Base-by-base conservation (phyloP, 2,329 filamentous ascomycete species). In the Pseudopithomyces maydicus region DNA sequence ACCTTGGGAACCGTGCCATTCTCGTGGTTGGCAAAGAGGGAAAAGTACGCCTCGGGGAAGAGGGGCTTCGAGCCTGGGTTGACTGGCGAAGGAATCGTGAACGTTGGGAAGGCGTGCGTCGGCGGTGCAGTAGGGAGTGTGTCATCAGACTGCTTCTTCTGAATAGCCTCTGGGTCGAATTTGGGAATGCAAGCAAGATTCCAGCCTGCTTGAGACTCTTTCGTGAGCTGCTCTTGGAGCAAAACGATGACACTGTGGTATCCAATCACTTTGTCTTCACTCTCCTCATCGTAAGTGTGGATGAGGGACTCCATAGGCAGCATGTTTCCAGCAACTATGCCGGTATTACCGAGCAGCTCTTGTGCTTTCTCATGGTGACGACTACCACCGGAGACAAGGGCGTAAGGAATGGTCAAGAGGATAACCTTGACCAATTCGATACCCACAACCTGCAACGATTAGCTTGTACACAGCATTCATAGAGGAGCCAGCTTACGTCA, bases 351-450 rank as follows among this genome's bases (percentile, higher is more conserved):
- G 73, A 99, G 87, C 52, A 98, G 81, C 45, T 90, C 88, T 1
- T 84, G 83, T 2, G 92, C 92, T 63, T 90, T 83, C 66, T 89
- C 86, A 70, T 90, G 88, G 53, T 71, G 73, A 17, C 64, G 65
- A 38, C 49, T 61, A 36, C 71, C 74, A 32, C 72, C 69, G 5
- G 71, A 65, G 48, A 87, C 86, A 3, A 83, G 81, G 3, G 90
- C 89, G 74, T 98, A 99, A 0, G 95, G 94, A 56, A 99, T 90
- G 0, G 94, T 97, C 47, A 97, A 86, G 43, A 98, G 86, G 63
- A 99, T 97, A 67, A 97, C 93, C 78, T 97, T 98, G 74, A 97
- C 92, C 33, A 99, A 85, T 79, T 98, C 95, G 41, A 96, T 78
- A 19, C 87, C 86, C 48, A 89, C 78, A 42, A 85, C 78, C 82